Base-by-base conservation (phyloP, 371 early-diverging fungal species). In the Encephalitozoon cuniculi region DNA sequence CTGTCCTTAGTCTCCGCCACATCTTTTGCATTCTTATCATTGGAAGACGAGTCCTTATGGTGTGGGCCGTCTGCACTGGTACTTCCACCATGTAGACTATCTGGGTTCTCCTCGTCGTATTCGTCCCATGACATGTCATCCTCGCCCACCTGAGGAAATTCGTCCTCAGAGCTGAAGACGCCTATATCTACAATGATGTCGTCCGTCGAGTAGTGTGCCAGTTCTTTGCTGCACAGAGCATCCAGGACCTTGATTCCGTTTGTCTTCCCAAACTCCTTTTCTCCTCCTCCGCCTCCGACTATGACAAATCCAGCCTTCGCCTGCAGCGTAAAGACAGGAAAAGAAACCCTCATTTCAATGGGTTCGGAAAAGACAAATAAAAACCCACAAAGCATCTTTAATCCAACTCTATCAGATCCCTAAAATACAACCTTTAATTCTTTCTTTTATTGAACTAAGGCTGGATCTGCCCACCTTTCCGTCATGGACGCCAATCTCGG, bases 241-340 rank as follows among this genome's bases (percentile, higher is more conserved):
- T 70, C 64, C 12, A 80, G 15, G 9, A 77, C 51, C 23, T 68
- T 15, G 1, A 83, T 34, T 9, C 83, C 83, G 67, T 83, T 83
- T 0, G 68, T 21, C 39, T 80, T 78, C 11, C 83, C 83, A 77
- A 55, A 80, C 15, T 71, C 44, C 21, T 55, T 28, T 43, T 78
- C 65, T 41, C 83, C 83, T 12, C 83, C 83, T 0, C 83, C 83
- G 12, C 83, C 83, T 28, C 74, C 80, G 18, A 51, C 64, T 53
- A 83, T 32, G 9, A 83, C 52, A 4, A 44, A 12, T 12, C 39
- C 37, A 11, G 51, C 34, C 9, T 32, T 63, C 6, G 65, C 55
- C 49, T 70, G 70, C 26, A 83, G 8, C 34, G 37, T 67, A 69
- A 79, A 83, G 7, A 80, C 32, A 37, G 83, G 79, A 53, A 83